Percentiles rank a stretch among this genome's conserved stretches.
These are phyloP conservation scores for Globisporangium splendens DNA, from an alignment of 352 stramenopile genomes.

Conservation along the genomic window DNA sequence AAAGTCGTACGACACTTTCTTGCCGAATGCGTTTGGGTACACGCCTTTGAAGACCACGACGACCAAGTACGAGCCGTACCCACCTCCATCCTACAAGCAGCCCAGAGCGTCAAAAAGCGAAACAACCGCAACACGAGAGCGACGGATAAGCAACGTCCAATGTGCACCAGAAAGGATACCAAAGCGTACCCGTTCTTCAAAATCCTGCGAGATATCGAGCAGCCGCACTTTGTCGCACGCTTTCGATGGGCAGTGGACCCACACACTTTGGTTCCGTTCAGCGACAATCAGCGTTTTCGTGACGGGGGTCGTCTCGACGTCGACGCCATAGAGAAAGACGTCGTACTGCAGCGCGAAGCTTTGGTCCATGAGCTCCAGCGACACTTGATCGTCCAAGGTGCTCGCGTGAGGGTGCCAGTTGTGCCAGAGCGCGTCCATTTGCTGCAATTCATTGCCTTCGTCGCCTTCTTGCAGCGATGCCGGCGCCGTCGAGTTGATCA, in stretches of 20 bases:
- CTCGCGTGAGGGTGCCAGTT: constrained; percentile 22
- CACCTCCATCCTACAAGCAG: constrained; percentile 43
- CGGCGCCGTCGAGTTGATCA: constrained; percentile 37
- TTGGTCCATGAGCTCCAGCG: constrained; percentile 26
- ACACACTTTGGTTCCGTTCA: constrained; percentile 76
- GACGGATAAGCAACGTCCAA: background rate
- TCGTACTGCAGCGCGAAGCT: constrained; percentile 74
- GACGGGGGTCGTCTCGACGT: constrained; percentile 30
- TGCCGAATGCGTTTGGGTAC: constrained; percentile 75
- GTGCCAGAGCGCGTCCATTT: constrained; percentile 23
- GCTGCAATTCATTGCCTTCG: constrained; percentile 18
- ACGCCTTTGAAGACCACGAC: constrained; percentile 60
- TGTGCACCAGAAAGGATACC: background rate
- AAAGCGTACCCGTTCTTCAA: constrained; percentile 41
- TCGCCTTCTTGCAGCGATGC: background rate
- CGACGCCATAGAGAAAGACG: constrained; percentile 59
- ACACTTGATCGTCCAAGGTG: background rate
- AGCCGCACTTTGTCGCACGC: constrained; percentile 50
- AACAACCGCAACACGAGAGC: background rate
- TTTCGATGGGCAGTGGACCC: constrained; percentile 51
- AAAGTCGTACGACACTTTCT: constrained; percentile 69
- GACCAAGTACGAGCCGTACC: constrained; percentile 60
- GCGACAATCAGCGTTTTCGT: constrained; percentile 47
- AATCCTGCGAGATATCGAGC: constrained; percentile 69
- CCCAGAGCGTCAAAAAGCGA: background rate